Conservation (phyloP, 1,139 yeast species). For the Suhomyces coccinellae region DNA sequence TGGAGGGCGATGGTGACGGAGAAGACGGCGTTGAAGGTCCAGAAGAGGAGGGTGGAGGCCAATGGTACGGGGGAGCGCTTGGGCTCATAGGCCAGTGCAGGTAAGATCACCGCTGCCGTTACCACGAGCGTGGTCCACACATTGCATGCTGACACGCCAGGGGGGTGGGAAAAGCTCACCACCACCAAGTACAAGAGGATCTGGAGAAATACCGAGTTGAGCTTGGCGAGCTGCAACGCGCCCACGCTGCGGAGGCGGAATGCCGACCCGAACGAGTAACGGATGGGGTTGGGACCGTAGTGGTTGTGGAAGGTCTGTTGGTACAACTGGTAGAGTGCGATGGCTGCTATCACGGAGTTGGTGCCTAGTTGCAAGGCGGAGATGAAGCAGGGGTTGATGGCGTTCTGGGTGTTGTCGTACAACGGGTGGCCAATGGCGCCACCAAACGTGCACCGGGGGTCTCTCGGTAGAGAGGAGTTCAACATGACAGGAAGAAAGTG, state of each 20-base stretch:
- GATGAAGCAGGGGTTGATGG: slow-evolving; percentile 36
- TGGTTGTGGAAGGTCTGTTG: slow-evolving; percentile 21
- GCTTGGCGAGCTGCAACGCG: slow-evolving; percentile 24
- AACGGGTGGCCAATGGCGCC: slow-evolving; percentile 21
- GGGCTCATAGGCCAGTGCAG: slow-evolving; percentile 41
- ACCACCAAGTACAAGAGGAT: slow-evolving; percentile 19
- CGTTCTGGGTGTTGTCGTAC: slow-evolving; percentile 24
- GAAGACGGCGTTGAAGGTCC: slow-evolving; percentile 34
- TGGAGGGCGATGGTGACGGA: slow-evolving; percentile 25
- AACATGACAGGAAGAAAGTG: neutral
- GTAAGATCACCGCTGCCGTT: slow-evolving; percentile 23
- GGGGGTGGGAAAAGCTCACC: slow-evolving; percentile 14
- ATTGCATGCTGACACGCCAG: slow-evolving; percentile 10
- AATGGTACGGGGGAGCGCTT: slow-evolving; percentile 31
- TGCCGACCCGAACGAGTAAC: slow-evolving; percentile 33
- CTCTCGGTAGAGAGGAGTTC: slow-evolving; percentile 7
- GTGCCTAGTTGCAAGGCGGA: slow-evolving; percentile 20
- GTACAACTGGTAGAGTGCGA: slow-evolving; percentile 21
- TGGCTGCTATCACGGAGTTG: slow-evolving; percentile 14
- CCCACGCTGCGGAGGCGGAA: slow-evolving; percentile 32
- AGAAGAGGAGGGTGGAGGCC: slow-evolving; percentile 36
- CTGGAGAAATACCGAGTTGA: slow-evolving; percentile 27
- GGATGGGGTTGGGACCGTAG: slow-evolving; percentile 29
- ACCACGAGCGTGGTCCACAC: slow-evolving; percentile 4
- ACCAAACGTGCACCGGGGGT: slow-evolving; percentile 3